These are phyloP conservation scores for Lagerstroemia speciosa DNA, from an alignment of 345 rosid species.

Conservation along the genomic window DNA sequence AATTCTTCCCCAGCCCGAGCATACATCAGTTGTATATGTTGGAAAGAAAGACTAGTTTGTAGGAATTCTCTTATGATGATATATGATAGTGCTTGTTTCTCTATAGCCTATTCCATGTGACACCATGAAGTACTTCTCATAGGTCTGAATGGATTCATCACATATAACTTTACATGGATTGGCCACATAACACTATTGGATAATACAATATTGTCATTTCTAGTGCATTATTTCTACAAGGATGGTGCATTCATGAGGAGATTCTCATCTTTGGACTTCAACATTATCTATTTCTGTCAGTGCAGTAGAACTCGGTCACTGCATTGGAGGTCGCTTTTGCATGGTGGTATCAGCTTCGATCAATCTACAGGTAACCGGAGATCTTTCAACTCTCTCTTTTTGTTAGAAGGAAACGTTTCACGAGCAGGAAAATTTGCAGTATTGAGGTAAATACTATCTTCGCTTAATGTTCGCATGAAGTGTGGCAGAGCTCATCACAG, in stretches of 20 bases:
- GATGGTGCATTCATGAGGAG: constrained; percentile 24
- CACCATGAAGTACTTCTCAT: not conserved
- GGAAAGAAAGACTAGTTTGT: too few relatives aligned
- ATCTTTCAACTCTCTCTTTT: not conserved
- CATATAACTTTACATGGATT: not conserved
- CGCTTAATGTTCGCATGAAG: constrained; percentile 10
- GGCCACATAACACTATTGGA: too few relatives aligned
- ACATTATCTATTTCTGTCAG: constrained; percentile 10
- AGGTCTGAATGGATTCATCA: not conserved
- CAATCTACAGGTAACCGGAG: constrained; percentile 28
- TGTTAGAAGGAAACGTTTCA: constrained; percentile 15
- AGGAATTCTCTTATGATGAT: too few relatives aligned
- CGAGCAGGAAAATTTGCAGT: not conserved
- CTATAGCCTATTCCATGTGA: too few relatives aligned
- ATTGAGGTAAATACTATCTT: not conserved
- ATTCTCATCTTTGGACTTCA: constrained; percentile 6
- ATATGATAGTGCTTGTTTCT: not conserved
- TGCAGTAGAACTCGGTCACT: constrained; percentile 23
- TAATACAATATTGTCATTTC: constrained; percentile 34
- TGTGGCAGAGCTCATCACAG: constrained; percentile 30
- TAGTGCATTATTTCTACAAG: constrained; percentile 36
- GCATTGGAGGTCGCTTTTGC: constrained; percentile 31
- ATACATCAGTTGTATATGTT: too few relatives aligned
- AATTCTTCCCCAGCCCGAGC: too few relatives aligned
- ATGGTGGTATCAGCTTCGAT: constrained; percentile 25